Evolutionary conservation across 1,139 yeast genomes (phyloP).

Genomic region (Zygosaccharomyces pseudobailii): DNA sequence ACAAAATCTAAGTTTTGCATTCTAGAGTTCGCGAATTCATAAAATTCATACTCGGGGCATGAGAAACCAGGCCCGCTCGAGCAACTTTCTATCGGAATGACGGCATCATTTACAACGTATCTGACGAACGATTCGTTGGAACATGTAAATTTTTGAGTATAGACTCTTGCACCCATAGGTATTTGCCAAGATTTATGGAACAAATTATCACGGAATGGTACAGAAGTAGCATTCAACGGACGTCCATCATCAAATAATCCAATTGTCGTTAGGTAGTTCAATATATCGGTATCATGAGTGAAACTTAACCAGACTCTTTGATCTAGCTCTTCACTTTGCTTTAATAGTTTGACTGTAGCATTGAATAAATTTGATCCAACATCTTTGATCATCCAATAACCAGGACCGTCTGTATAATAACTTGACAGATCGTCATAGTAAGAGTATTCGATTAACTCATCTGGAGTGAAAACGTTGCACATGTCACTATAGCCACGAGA

Average conservation of each 20-base stretch:
- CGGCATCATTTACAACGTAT: conserved; percentile 54
- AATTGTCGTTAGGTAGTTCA: conserved; percentile 45
- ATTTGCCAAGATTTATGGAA: conserved; percentile 25
- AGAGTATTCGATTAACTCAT: conserved; percentile 47
- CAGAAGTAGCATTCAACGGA: conserved; percentile 33
- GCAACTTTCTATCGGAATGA: conserved; percentile 50
- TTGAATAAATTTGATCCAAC: conserved; percentile 49
- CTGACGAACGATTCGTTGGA: conserved; percentile 42
- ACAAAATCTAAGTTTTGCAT: conserved; percentile 35
- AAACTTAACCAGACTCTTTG: conserved; percentile 42
- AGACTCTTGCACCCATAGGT: conserved; percentile 56
- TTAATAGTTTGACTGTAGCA: conserved; percentile 36
- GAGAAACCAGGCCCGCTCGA: conserved; percentile 57
- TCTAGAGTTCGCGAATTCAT: conserved; percentile 35
- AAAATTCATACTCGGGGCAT: conserved; percentile 44
- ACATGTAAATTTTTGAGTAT: conserved; percentile 48
- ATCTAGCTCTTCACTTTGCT: conserved; percentile 22
- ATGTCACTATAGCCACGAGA: conserved; percentile 50
- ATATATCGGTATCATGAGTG: conserved; percentile 56
- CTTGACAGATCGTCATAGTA: conserved; percentile 45
- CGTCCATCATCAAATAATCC: conserved; percentile 44
- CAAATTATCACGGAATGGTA: conserved; percentile 37
- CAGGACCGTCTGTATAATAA: conserved; percentile 54
- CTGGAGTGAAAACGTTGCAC: conserved; percentile 50
- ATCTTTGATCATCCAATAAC: conserved; percentile 41